A percentile compares a stretch with the other conserved stretches of the same genome.
These are phyloP conservation scores for Carex sylvatica DNA, from an alignment of 202 grass and related monocot genomes.

Conservation along the genomic window DNA sequence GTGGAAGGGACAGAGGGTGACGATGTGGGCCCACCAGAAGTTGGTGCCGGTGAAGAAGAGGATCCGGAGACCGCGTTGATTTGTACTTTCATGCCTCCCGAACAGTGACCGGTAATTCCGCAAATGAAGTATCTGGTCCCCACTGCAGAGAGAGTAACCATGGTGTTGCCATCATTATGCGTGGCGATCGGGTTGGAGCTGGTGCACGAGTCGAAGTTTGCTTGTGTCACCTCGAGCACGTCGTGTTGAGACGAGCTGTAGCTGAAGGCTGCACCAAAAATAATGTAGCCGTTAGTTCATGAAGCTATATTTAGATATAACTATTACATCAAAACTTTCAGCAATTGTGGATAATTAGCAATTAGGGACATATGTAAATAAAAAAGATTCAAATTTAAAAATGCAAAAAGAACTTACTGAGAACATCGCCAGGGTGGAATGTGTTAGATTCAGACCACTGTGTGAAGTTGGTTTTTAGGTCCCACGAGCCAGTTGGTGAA, in stretches of 20 bases:
- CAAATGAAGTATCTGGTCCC: constrained; percentile 79
- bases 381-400: neutral
- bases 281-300: neutral
- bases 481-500: constrained; percentile 37
- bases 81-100: constrained; percentile 59
- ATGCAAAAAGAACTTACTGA: constrained; percentile 28
- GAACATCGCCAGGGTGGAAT: constrained; percentile 38
- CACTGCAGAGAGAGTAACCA: constrained; percentile 29
- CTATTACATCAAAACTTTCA: too few species aligned
- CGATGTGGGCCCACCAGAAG: too few species aligned
- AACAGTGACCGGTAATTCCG: constrained; percentile 50
- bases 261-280: constrained; percentile 48
- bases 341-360: neutral
- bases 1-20: neutral
- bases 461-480: constrained; percentile 36
- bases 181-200: constrained; percentile 35
- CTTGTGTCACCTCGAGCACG: constrained; percentile 62
- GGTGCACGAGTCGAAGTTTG: constrained; percentile 44
- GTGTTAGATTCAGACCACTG: constrained; percentile 39
- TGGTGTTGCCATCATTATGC: constrained; percentile 47
- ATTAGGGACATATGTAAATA: neutral
- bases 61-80: constrained; percentile 31
- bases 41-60: neutral
- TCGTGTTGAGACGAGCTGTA: constrained; percentile 54
- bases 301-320: neutral